Evolutionary conservation across 495 filamentous ascomycete species (phyloP), one percentile per base, ranked within the genome.

Genomic region (Stereocaulon alpinum): DNA sequence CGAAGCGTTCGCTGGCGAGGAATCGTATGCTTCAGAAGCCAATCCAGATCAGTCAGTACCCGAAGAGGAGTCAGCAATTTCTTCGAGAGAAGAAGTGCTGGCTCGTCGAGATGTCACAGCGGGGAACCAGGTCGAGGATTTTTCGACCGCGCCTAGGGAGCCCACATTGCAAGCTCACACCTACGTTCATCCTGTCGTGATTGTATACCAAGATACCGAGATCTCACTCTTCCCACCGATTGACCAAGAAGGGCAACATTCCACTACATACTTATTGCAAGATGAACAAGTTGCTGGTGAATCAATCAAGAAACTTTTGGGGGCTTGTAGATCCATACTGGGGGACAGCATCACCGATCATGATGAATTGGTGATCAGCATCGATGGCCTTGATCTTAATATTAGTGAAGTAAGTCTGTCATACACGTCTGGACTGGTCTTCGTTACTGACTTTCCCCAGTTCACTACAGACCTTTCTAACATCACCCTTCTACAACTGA

Each of bases 261-360:
- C 84, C 0, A 82, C 88, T 50, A 80, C 80, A 11, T 94, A 82
- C 64, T 88, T 95, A 55, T 77, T 96, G 14, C 75, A 83, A 58
- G 85, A 91, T 64, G 77, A 82, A 61, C 73, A 75, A 24, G 72
- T 86, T 1, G 75, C 83, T 17, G 77, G 83, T 50, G 67, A 78
- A 20, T 74, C 74, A 17, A 70, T 95, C 30, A 68, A 71, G 24
- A 74, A 79, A 37, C 74, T 95, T 22, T 76, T 95, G 52, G 66
- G 74, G 43, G 80, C 80, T 37, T 80, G 88, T 61, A 84, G 88
- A 44, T 68, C 75, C 29, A 78, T 89, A 7, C 80, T 96, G 59
- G 73, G 74, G 32, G 77, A 85, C 20, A 87, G 86, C 64, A 75
- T 93, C 22, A 69, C 72, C 20, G 74, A 82, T 32, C 78, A 83